A percentile compares a stretch with the other conserved stretches of the same genome.
phyloP scores from a whole-genome alignment of 345 rosid genomes.

The Brassica incana region DNA sequence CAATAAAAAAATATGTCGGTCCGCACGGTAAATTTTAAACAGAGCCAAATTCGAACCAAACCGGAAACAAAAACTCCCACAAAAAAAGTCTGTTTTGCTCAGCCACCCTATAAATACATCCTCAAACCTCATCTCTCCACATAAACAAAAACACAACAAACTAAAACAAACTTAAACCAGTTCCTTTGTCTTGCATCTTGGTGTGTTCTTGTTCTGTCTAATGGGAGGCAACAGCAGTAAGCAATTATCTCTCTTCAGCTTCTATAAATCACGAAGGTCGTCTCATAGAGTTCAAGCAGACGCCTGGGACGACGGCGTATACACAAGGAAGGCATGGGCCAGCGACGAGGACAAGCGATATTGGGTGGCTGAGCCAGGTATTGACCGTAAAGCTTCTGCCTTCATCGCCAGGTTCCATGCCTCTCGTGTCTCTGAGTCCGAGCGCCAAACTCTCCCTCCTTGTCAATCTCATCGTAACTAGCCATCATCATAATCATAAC shows the following conservation, averaged over 20 bases:
- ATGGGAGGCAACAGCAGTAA: conserved; percentile 47
- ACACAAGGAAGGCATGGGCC: conserved; percentile 44
- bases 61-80: not conserved
- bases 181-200: not conserved
- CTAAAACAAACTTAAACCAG: not conserved
- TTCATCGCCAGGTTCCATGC: conserved; percentile 61
- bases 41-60: not conserved
- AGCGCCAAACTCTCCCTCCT: conserved; percentile 40
- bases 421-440: conserved; percentile 48
- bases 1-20: not conserved
- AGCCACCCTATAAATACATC: conserved; percentile 2
- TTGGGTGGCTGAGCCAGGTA: conserved; percentile 52
- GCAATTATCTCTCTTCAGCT: conserved; percentile 42
- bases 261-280: conserved; percentile 44
- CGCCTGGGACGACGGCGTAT: conserved; percentile 30
- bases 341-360: conserved; percentile 48
- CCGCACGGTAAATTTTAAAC: not conserved
- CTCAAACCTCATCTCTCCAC: conserved; percentile 10
- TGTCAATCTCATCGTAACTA: conserved; percentile 31
- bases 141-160: conserved; percentile 17
- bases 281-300: conserved; percentile 31
- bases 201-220: conserved; percentile 6
- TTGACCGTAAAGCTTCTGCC: conserved; percentile 51
- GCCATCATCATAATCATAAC: not conserved
- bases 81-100: not conserved